Conservation (phyloP, 2,329 filamentous ascomycete genomes). For the Talaromyces islandicus region DNA sequence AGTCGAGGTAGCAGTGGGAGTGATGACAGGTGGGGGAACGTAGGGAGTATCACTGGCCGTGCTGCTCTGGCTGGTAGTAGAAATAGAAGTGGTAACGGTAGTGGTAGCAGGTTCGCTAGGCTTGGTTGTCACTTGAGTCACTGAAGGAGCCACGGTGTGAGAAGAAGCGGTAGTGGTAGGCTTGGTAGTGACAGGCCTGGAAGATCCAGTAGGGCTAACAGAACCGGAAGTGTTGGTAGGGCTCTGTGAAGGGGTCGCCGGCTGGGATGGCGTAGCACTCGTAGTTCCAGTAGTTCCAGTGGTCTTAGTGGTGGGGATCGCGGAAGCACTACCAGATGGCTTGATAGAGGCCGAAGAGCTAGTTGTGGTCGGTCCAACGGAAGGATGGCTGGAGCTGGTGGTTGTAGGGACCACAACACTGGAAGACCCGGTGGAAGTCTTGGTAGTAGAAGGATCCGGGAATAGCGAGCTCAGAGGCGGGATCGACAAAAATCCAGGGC, state of each 20-base stretch:
- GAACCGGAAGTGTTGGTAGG: not conserved
- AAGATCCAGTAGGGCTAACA: not conserved
- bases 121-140: conserved; percentile 10
- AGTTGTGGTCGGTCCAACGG: not conserved
- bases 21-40: conserved; percentile 16
- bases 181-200: not conserved
- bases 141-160: conserved; percentile 4
- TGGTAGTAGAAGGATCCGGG: conserved; percentile 1
- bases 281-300: not conserved
- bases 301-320: not conserved
- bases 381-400: conserved; percentile 3
- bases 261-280: not conserved
- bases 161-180: not conserved
- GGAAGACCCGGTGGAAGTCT: conserved; percentile 10
- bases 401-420: conserved; percentile 5
- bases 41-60: conserved; percentile 12
- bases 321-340: not conserved
- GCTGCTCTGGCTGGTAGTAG: conserved; percentile 4
- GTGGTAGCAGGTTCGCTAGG: not conserved
- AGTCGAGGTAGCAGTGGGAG: conserved; percentile 19
- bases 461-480: conserved; percentile 7
- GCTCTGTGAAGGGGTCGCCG: not conserved
- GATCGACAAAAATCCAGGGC: conserved; percentile 2
- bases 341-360: not conserved
- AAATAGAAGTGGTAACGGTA: not conserved